phyloP scores from a whole-genome alignment of 441 rosid genomes.

The Biscutella laevigata region DNA sequence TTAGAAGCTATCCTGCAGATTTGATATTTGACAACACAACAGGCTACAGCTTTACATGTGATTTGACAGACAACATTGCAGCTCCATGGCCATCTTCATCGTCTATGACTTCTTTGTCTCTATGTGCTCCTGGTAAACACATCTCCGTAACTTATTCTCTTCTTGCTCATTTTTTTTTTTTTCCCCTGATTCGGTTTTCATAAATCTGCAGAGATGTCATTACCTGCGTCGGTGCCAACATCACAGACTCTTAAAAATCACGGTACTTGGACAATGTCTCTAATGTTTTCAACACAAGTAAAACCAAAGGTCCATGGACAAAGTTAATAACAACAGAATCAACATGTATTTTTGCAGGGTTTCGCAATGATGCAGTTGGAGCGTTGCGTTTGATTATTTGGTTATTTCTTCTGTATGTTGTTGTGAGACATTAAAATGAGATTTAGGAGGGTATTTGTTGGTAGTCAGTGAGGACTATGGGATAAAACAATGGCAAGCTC shows the following conservation, averaged over 20 bases:
- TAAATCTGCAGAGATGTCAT: slow-evolving; percentile 72
- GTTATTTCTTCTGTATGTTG: slow-evolving; percentile 18
- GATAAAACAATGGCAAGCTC: slow-evolving; percentile 13
- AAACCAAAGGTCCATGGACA: not conserved
- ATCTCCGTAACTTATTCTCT: not conserved
- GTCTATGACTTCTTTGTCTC: slow-evolving; percentile 70
- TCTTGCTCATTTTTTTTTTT: not conserved
- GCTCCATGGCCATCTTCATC: slow-evolving; percentile 99
- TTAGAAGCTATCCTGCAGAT: slow-evolving; percentile 77
- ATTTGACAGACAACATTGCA: slow-evolving; percentile 81
- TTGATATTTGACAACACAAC: slow-evolving; percentile 72
- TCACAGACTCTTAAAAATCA: slow-evolving; percentile 59
- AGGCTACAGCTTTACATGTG: slow-evolving; percentile 89
- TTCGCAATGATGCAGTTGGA: not conserved
- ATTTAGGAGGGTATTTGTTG: slow-evolving; percentile 8
- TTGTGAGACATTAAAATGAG: slow-evolving; percentile 24
- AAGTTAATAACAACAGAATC: too few relatives aligned
- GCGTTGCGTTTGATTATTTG: not conserved
- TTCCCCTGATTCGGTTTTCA: too few relatives aligned
- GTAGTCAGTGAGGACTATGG: slow-evolving; percentile 25
- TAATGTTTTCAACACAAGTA: not conserved
- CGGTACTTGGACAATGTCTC: slow-evolving; percentile 34
- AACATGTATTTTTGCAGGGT: slow-evolving; percentile 17
- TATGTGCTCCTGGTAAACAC: slow-evolving; percentile 82
- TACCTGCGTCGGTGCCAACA: slow-evolving; percentile 90